These are phyloP conservation scores for Diaporthe longicolla DNA, from an alignment of 2,329 filamentous ascomycete species.

Conservation along the genomic window DNA sequence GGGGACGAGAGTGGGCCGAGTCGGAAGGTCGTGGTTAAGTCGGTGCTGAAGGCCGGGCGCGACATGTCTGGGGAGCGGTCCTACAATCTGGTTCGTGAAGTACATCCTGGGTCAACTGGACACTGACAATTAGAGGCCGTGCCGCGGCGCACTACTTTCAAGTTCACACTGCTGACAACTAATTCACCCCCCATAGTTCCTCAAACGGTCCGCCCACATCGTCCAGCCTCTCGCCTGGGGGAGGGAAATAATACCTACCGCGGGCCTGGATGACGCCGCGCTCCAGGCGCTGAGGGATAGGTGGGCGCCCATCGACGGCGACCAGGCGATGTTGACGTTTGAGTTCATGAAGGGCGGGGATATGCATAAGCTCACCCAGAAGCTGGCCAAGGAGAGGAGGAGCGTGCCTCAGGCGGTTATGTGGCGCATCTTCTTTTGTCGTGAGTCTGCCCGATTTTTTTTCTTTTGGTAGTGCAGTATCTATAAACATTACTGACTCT, in stretches of 20 bases:
- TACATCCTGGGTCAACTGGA: not conserved
- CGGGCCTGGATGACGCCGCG: too few relatives aligned
- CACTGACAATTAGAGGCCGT: too few relatives aligned
- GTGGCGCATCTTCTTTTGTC: slow-evolving; percentile 27
- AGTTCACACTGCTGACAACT: not conserved
- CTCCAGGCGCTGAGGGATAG: not conserved
- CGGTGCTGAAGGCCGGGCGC: not conserved
- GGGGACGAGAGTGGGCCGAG: not conserved
- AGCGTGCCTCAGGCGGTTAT: slow-evolving; percentile 1
- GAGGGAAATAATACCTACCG: not conserved
- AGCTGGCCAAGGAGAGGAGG: not conserved
- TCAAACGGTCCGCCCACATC: slow-evolving; percentile 6
- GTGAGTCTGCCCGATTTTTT: too few relatives aligned
- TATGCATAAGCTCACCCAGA: not conserved
- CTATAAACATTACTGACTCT: too few relatives aligned
- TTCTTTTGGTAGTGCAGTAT: too few relatives aligned
- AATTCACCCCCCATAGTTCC: not conserved
- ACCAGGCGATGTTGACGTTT: not conserved
- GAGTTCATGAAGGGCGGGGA: slow-evolving; percentile 26
- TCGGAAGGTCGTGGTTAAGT: slow-evolving; percentile 25
- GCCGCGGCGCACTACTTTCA: too few relatives aligned
- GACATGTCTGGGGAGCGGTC: not conserved
- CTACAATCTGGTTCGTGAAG: not conserved
- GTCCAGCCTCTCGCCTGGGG: not conserved
- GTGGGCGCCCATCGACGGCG: not conserved